Evolutionary conservation across 805 yeast species (phyloP), one percentile per base, ranked within the genome.

Genomic region (Cyberlindnera veronae): DNA sequence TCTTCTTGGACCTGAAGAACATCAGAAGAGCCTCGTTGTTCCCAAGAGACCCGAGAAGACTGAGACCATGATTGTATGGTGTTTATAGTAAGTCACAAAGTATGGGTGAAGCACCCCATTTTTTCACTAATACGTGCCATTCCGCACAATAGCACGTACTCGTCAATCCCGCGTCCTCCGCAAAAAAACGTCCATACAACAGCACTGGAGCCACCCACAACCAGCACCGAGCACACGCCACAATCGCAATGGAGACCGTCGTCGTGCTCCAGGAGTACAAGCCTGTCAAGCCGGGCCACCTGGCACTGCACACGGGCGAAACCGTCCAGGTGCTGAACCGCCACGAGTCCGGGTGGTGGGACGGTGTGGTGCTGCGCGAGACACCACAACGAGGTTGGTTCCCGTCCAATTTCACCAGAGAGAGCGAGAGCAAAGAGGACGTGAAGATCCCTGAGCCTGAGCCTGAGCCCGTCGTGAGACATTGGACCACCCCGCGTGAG

Each of bases 31-130:
- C 99, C n/a, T 84, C 96, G 11, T 71, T 91, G 62, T 93, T 93
- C 93, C 99, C 99, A 63, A 85, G 99, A 73, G 99, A 93, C 67
- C 99, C 99, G 51, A 82, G 70, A 66, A 82, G 99, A 71, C 72
- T 93, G 60, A 80, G 85, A 63, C 99, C 99, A 73, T 84, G 42
- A 43, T 12, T 24, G 5, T 23, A 6, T 26, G 20, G 31, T 23
- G 6, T 33, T 28, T 15, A 35, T n/a, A 20, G n/a, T 35, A 24
- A 6, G 11, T 13, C 28, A 24, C 11, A 14, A 10, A n/a, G n/a
- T n/a, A n/a, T n/a, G n/a, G n/a, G n/a, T n/a, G n/a, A n/a, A n/a
- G n/a, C n/a, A n/a, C n/a, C n/a, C n/a, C n/a, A n/a, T n/a, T n/a
- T n/a, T n/a, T n/a, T n/a, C n/a, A n/a, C n/a, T n/a, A n/a, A n/a